Percentiles rank a stretch among this genome's conserved stretches.
Conservation (phyloP, 2,329 filamentous ascomycete genomes). For the Tolypocladium inflatum region DNA sequence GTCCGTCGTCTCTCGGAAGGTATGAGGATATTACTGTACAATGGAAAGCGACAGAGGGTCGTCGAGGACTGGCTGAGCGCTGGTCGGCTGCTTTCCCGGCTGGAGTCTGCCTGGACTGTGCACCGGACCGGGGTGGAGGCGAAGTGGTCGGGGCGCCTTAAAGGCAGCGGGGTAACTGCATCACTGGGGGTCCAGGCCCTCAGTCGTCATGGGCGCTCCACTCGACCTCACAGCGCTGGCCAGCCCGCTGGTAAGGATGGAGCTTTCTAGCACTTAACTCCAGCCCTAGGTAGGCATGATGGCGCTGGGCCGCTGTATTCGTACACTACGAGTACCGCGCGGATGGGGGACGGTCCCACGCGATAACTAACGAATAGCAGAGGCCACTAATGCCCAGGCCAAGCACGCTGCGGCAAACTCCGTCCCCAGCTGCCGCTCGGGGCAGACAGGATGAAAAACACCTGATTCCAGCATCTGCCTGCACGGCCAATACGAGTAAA, state of each 20-base stretch:
- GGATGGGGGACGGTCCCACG: neutral
- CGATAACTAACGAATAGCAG: neutral
- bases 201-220: neutral
- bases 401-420: neutral
- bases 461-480: neutral
- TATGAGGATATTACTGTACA: neutral
- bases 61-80: neutral
- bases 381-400: neutral
- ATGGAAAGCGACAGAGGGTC: neutral
- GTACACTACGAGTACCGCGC: too few relatives aligned
- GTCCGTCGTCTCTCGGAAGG: neutral
- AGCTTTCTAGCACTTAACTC: neutral
- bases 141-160: neutral
- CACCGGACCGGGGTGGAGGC: neutral
- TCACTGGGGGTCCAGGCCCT: neutral
- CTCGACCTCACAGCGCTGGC: neutral
- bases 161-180: neutral
- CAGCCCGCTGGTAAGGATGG: neutral
- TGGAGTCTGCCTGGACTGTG: neutral
- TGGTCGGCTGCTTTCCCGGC: neutral
- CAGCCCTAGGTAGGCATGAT: neutral
- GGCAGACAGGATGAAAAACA: neutral
- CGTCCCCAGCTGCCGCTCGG: neutral
- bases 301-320: neutral
- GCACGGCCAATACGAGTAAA: too few relatives aligned